Percentiles rank a stretch among this genome's conserved stretches.
These are phyloP conservation scores for Puccinia polysora DNA, from an alignment of 1,284 basidiomycete species.

Conservation along the genomic window DNA sequence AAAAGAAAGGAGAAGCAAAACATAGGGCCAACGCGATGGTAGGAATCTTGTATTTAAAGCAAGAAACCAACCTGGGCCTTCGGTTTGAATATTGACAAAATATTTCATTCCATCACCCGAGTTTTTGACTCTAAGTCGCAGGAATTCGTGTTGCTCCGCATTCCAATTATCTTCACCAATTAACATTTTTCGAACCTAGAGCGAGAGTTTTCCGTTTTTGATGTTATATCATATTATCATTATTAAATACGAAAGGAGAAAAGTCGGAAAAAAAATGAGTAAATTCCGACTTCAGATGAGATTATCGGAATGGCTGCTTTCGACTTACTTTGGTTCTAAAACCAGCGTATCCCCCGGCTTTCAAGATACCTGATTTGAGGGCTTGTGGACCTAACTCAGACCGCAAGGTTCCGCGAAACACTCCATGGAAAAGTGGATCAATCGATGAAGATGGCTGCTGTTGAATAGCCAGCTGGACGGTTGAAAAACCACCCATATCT, in stretches of 20 bases:
- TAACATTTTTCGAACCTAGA: slow-evolving; percentile 59
- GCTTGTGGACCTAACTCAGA: slow-evolving; percentile 17
- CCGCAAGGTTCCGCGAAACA: slow-evolving; percentile 23
- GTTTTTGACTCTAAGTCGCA: slow-evolving; percentile 69
- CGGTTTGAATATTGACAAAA: slow-evolving; percentile 83
- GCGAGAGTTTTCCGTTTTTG: no score
- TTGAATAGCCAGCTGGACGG: slow-evolving; percentile 32
- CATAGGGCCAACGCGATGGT: no score
- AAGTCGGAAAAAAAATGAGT: neutral
- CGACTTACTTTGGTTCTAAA: slow-evolving; percentile 70
- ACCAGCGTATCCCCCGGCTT: slow-evolving; percentile 58
- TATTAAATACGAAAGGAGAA: neutral
- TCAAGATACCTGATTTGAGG: slow-evolving; percentile 28
- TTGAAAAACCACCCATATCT: slow-evolving; percentile 77
- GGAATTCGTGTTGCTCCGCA: slow-evolving; percentile 69
- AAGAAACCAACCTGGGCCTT: slow-evolving; percentile 56
- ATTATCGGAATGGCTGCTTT: neutral
- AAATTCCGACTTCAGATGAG: neutral
- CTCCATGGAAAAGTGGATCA: slow-evolving; percentile 15
- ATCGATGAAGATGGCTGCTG: neutral
- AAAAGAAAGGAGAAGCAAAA: slow-evolving; percentile 51
- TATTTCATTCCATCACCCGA: slow-evolving; percentile 62
- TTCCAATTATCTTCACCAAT: slow-evolving; percentile 78
- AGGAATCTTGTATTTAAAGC: neutral
- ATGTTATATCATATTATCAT: neutral